These are phyloP conservation scores for Penicillium sp. DNA, from an alignment of 2,329 filamentous ascomycete species.

Conservation along the genomic window DNA sequence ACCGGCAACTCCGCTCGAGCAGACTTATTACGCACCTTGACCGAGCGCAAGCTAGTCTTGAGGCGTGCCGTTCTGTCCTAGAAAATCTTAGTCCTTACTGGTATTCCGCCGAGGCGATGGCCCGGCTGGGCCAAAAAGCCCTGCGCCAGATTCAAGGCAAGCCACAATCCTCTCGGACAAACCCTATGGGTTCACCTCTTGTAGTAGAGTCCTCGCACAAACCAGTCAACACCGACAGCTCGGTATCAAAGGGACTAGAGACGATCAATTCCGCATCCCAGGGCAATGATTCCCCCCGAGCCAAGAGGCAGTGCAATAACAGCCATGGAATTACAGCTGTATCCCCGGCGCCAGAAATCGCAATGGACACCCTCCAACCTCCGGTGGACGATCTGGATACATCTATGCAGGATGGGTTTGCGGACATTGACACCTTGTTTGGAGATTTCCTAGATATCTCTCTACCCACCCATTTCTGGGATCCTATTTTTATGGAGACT, in stretches of 20 bases:
- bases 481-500: conserved; percentile 32
- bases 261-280: neutral
- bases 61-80: conserved; percentile 37
- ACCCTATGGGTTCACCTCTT: neutral
- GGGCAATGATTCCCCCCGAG: neutral
- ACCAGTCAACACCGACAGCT: neutral
- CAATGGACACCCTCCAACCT: conserved; percentile 42
- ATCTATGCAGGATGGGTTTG: conserved; percentile 31
- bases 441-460: conserved; percentile 39
- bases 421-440: conserved; percentile 39
- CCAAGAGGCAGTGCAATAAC: conserved; percentile 3
- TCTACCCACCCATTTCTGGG: conserved; percentile 39
- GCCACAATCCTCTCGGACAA: neutral
- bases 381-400: conserved; percentile 38
- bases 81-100: conserved; percentile 38
- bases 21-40: conserved; percentile 45
- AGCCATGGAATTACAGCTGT: neutral
- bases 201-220: neutral
- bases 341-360: conserved; percentile 9
- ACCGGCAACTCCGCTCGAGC: conserved; percentile 56
- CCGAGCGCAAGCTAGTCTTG: conserved; percentile 38
- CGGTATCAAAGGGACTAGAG: neutral
- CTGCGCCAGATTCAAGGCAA: conserved; percentile 33
- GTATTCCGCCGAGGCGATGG: conserved; percentile 46
- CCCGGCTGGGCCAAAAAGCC: conserved; percentile 40